Percentiles rank a stretch among this genome's conserved stretches.
phyloP scores from a whole-genome alignment of 1,139 yeast species.

The Lodderomyces orthopsilosis region DNA sequence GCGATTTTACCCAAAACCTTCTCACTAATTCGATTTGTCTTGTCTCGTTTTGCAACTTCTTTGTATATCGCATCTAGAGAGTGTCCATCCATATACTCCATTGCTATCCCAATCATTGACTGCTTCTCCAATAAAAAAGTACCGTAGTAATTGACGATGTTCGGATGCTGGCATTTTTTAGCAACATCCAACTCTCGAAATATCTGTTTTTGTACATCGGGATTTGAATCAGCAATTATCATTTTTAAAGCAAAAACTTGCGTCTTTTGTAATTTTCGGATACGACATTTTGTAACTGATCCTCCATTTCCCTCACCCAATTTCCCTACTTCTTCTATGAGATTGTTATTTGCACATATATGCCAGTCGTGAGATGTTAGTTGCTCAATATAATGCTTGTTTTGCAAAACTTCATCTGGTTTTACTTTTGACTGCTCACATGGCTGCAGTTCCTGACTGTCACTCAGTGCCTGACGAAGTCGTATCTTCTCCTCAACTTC shows the following conservation, averaged over 20 bases:
- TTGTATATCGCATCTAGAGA: conserved; percentile 90
- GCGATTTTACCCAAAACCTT: conserved; percentile 89
- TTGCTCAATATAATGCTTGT: conserved; percentile 42
- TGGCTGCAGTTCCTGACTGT: neutral
- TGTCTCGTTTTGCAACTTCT: conserved; percentile 49
- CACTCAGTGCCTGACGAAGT: neutral
- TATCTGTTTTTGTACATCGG: conserved; percentile 80
- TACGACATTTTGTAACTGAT: conserved; percentile 69
- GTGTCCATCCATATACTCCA: conserved; percentile 96
- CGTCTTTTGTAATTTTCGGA: conserved; percentile 21
- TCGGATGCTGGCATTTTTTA: conserved; percentile 74
- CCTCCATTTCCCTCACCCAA: conserved; percentile 97
- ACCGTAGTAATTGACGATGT: conserved; percentile 89
- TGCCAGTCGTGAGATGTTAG: conserved; percentile 82
- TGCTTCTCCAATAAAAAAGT: conserved; percentile 74
- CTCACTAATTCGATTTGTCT: conserved; percentile 88
- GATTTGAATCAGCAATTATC: conserved; percentile 74
- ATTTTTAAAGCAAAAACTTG: conserved; percentile 83
- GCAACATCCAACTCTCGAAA: conserved; percentile 87
- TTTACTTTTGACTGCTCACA: neutral
- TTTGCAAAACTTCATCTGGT: neutral
- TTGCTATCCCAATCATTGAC: conserved; percentile 81
- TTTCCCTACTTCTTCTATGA: conserved; percentile 43
- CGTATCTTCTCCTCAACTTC: neutral
- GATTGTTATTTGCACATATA: conserved; percentile 49